Evolutionary conservation across 2,329 filamentous ascomycete genomes (phyloP), one percentile per base, ranked within the genome.

Genomic region (Elsinoe perseae): DNA sequence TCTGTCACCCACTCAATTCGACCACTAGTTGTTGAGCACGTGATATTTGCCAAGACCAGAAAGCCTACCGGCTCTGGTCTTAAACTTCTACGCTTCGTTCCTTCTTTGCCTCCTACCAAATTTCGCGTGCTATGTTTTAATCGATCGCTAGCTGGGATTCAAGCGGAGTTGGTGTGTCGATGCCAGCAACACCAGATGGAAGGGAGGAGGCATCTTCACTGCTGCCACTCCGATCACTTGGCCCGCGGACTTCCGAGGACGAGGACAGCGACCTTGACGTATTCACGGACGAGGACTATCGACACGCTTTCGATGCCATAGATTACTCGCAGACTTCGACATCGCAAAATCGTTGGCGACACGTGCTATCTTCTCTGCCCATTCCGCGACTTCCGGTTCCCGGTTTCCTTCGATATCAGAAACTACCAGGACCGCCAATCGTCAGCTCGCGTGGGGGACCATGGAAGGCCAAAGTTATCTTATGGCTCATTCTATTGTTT

Each of bases 121-220:
- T 14, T 44, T 25, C n/a, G 9, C 10, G 10, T 2, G 25, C 12
- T n/a, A 44, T 44, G 40, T 25, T 9, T 23, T 44, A 44, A 25
- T 25, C 5, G n/a, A 23, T 42, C 18, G 4, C 16, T 42, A 3
- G 38, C 18, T 18, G 38, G 6, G 10, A 21, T 1, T 3, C 25
- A 6, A 3, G 4, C 20, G 2, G 23, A 44, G 20, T n/a, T 25
- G 44, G 9, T 36, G 30, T 36, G 28, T 21, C 28, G 8, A 54
- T 54, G 52, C 52, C 36, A 23, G 34, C 52, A 34, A 44, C 23
- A n/a, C 7, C 20, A 25, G 21, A 28, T 30, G 40, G 40, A n/a
- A 30, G 53, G 21, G 23, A 56, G 28, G 53, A 56, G 28, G 53
- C 53, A 48, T 56, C 42, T 23, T 56, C 53, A 34, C 53, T 56